These are phyloP conservation scores for Ustilago tritici DNA, from an alignment of 1,284 basidiomycete genomes.

Conservation along the genomic window DNA sequence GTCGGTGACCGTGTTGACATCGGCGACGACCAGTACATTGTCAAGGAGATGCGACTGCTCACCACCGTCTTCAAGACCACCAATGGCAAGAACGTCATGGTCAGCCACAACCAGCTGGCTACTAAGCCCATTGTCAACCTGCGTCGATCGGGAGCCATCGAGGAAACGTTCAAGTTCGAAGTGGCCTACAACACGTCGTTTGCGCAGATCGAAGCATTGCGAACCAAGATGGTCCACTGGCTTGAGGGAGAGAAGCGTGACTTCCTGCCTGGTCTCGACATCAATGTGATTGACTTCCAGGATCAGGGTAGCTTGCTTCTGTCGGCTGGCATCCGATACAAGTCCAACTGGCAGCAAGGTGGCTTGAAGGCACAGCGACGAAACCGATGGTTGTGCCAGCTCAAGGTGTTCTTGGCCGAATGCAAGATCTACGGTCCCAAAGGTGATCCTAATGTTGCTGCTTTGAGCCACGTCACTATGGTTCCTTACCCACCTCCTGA, in stretches of 20 bases:
- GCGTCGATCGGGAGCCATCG: constrained; percentile 78
- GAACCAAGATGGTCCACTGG: constrained; percentile 84
- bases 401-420: constrained; percentile 80
- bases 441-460: constrained; percentile 71
- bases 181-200: constrained; percentile 84
- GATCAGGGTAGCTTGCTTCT: constrained; percentile 84
- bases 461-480: constrained; percentile 30
- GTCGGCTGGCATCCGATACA: constrained; percentile 87
- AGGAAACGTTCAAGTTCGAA: constrained; percentile 83
- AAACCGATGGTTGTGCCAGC: constrained; percentile 90
- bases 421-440: constrained; percentile 81
- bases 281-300: constrained; percentile 77
- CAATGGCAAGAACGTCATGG: constrained; percentile 47
- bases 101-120: constrained; percentile 47
- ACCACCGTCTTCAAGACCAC: constrained; percentile 73
- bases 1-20: constrained; percentile 77
- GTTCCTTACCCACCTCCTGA: constrained; percentile 48
- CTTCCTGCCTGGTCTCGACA: constrained; percentile 67
- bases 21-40: constrained; percentile 77
- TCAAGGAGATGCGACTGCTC: constrained; percentile 86
- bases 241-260: constrained; percentile 73
- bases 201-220: constrained; percentile 83
- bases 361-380: constrained; percentile 80
- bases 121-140: constrained; percentile 76
- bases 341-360: constrained; percentile 82